These are phyloP conservation scores for Colletotrichum costaricense DNA, from an alignment of 2,329 filamentous ascomycete species.

Conservation along the genomic window DNA sequence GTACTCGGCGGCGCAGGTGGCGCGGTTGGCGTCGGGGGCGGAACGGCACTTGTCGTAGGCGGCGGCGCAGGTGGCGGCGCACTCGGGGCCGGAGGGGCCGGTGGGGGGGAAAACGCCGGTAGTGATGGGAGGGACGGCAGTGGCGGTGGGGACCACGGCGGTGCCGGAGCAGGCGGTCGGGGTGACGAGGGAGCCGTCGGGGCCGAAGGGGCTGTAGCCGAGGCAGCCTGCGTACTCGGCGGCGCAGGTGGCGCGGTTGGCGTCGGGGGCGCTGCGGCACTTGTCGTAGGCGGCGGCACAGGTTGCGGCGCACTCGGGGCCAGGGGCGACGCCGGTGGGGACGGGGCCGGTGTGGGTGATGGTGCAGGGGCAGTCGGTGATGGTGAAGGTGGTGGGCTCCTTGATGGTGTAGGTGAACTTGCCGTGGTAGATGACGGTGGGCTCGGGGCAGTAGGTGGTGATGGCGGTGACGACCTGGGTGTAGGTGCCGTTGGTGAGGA, in stretches of 20 bases:
- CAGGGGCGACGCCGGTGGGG: neutral
- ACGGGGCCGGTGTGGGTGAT: constrained; percentile 1
- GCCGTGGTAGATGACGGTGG: constrained; percentile 48
- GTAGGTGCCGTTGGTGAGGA: neutral
- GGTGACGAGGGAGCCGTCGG: neutral
- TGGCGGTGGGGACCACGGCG: no score
- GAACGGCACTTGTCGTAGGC: neutral
- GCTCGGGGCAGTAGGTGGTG: constrained; percentile 56
- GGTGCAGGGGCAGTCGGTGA: constrained; percentile 67
- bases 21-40: neutral
- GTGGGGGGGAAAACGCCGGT: no score
- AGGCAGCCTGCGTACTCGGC: neutral
- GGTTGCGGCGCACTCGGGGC: neutral
- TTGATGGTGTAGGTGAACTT: constrained; percentile 65
- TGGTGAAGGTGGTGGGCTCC: constrained; percentile 64
- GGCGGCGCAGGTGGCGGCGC: neutral
- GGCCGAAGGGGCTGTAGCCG: neutral
- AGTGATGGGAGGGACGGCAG: no score
- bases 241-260: neutral
- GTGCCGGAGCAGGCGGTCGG: neutral
- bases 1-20: neutral
- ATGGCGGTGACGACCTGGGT: constrained; percentile 43
- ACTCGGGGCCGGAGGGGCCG: neutral
- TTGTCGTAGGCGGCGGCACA: neutral
- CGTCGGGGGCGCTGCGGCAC: neutral